phyloP scores from a whole-genome alignment of 768 basidiomycete genomes.

The Lactarius tabidus region DNA sequence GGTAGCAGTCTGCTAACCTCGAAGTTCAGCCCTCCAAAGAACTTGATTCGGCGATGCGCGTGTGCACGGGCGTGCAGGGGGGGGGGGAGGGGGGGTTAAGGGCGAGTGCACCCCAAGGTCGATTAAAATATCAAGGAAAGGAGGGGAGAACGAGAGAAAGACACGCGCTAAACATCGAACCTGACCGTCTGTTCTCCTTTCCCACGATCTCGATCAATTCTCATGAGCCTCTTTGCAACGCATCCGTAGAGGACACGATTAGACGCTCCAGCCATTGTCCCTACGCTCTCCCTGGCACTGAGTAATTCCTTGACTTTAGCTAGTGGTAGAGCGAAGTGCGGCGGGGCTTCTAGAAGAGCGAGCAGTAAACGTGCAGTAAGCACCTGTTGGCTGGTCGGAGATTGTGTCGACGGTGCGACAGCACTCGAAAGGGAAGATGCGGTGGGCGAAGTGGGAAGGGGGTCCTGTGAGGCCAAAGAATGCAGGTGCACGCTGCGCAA shows the following conservation, averaged over 20 bases:
- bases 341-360: conserved; percentile 49
- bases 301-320: conserved; percentile 59
- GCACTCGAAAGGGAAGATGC: conserved; percentile 51
- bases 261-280: conserved; percentile 34
- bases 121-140: not conserved
- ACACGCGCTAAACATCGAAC: conserved; percentile 49
- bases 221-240: conserved; percentile 75
- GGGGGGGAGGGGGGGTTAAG: too few relatives aligned
- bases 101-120: not conserved
- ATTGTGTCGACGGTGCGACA: conserved; percentile 30
- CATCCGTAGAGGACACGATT: conserved; percentile 69
- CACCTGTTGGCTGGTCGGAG: conserved; percentile 62
- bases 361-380: conserved; percentile 65
- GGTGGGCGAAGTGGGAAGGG: conserved; percentile 53
- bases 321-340: conserved; percentile 54
- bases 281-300: conserved; percentile 38
- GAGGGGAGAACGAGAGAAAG: not conserved
- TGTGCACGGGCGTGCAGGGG: too few relatives aligned
- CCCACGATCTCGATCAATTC: conserved; percentile 73
- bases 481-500: conserved; percentile 52
- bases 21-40: too few relatives aligned
- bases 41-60: too few relatives aligned
- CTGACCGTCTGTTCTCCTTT: conserved; percentile 71
- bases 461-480: conserved; percentile 46
- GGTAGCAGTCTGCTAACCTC: too few relatives aligned